phyloP scores from a whole-genome alignment of 1,139 yeast species.

The Geotrichum klebahnii region DNA sequence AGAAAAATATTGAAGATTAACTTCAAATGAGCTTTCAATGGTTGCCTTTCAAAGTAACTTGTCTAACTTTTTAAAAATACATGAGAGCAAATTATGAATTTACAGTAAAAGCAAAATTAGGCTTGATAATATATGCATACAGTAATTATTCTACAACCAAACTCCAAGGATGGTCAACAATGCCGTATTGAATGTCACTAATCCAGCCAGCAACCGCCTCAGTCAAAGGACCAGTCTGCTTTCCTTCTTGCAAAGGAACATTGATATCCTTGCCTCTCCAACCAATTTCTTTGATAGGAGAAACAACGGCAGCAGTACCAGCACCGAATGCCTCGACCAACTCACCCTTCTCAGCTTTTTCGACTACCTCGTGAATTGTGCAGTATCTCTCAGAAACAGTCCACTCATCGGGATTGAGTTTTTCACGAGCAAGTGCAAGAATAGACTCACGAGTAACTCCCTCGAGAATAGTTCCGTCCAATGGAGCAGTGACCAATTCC shows the following conservation, averaged over 20 bases:
- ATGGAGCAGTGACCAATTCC: conserved; percentile 92
- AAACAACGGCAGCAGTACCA: conserved; percentile 95
- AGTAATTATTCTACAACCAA: conserved; percentile 18
- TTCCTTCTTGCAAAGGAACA: conserved; percentile 76
- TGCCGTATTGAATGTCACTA: conserved; percentile 83
- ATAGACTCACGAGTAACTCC: conserved; percentile 96
- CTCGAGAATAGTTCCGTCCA: conserved; percentile 93
- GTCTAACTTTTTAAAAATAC: no score
- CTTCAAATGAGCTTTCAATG: no score
- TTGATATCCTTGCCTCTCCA: conserved; percentile 66
- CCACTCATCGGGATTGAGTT: conserved; percentile 73
- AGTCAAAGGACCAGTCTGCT: conserved; percentile 75
- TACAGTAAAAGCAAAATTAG: no score
- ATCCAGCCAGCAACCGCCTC: conserved; percentile 77
- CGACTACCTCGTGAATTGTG: conserved; percentile 75
- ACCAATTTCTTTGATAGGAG: conserved; percentile 85
- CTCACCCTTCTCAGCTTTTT: conserved; percentile 72
- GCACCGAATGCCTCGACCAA: conserved; percentile 93
- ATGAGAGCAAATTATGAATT: no score
- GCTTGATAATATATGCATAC: no score
- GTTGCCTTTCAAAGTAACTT: no score
- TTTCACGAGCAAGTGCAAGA: conserved; percentile 67
- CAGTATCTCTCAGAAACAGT: conserved; percentile 72
- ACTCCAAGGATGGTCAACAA: conserved; percentile 53
- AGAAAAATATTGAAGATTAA: no score